Evolutionary conservation across 805 yeast genomes (phyloP), one percentile per base, ranked within the genome.

Genomic region (Pichia rugopelliculosa): DNA sequence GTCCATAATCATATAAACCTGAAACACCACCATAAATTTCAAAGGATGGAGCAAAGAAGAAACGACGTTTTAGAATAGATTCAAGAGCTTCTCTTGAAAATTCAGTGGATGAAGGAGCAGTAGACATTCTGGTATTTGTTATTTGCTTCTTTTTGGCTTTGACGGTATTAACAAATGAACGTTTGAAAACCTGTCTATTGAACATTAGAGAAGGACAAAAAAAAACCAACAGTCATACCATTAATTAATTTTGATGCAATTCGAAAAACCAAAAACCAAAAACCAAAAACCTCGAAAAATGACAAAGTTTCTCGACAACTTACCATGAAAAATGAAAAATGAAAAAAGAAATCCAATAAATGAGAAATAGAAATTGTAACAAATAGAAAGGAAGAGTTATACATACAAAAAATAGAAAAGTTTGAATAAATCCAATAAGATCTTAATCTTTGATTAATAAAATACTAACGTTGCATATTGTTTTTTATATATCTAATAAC

Each of bases 11-110:
- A 68, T 87, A 93, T 50, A 93, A 76, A 56, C 99, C 99, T 42
- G 96, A 87, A 41, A 93, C 98, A 68, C 99, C 99, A 58, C 99
- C 99, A 67, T 93, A 93, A 54, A 91, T 80, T 66, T 93, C 99
- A 61, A 93, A 93, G 33, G 98, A 83, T 55, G 99, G 99, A 17
- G 98, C 96, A 66, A 79, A 95, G 71, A 93, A 93, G 74, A 93
- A 93, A 66, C 99, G 81, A 68, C 97, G 84, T 69, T 91, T 93
- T 60, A 93, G 74, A 49, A 90, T 87, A 66, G 85, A 82, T 69
- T 93, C 99, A 62, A 93, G 75, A 54, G 78, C 74, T 55, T 93
- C 99, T 68, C 99, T 85, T 59, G 78, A 79, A 65, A 91, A 86
- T 47, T 59, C 64, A 30, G 39, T 36, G n/a, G 51, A 11, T 25